A percentile compares a stretch with the other conserved stretches of the same genome.
Conservation (phyloP, 169 alveolate species). For the Cryptosporidium ryanae region DNA sequence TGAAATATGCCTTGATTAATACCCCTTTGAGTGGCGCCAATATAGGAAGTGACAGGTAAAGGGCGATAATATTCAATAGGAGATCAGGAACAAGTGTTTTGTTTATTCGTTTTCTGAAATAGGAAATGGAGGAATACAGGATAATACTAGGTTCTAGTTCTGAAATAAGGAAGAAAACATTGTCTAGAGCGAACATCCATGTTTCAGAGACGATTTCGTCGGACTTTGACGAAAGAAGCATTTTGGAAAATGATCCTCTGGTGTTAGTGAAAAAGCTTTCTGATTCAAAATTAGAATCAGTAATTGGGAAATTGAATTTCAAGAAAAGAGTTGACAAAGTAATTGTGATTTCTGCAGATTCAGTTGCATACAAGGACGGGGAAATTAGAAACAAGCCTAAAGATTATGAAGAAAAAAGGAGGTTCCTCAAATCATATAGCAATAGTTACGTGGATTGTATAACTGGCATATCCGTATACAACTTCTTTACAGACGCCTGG, state of each 20-base stretch:
- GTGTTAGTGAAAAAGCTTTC: slow-evolving; percentile 31
- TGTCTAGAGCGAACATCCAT: slow-evolving; percentile 12
- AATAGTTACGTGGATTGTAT: slow-evolving; percentile 48
- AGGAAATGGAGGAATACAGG: slow-evolving; percentile 11
- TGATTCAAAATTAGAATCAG: slow-evolving; percentile 40
- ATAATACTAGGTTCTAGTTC: slow-evolving; percentile 66
- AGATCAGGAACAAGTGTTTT: neutral
- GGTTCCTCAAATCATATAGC: slow-evolving; percentile 47
- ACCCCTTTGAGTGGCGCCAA: neutral
- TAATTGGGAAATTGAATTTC: slow-evolving; percentile 18
- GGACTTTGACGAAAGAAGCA: slow-evolving; percentile 64
- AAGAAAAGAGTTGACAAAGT: slow-evolving; percentile 13
- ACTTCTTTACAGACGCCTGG: slow-evolving; percentile 17
- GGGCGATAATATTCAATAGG: neutral
- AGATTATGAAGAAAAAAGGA: slow-evolving; percentile 29
- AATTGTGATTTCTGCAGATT: slow-evolving; percentile 52
- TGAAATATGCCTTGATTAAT: too few relatives aligned
- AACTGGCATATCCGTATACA: slow-evolving; percentile 51
- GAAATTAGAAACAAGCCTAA: slow-evolving; percentile 63
- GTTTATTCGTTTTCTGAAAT: neutral
- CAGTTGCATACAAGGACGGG: slow-evolving; percentile 62
- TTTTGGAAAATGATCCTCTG: slow-evolving; percentile 26
- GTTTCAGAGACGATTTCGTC: slow-evolving; percentile 49
- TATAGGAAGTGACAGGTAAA: neutral
- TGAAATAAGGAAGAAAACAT: slow-evolving; percentile 28